Evolutionary conservation across 768 basidiomycete species (phyloP), one percentile per base, ranked within the genome.

Genomic region (Nidularia pulvinata): DNA sequence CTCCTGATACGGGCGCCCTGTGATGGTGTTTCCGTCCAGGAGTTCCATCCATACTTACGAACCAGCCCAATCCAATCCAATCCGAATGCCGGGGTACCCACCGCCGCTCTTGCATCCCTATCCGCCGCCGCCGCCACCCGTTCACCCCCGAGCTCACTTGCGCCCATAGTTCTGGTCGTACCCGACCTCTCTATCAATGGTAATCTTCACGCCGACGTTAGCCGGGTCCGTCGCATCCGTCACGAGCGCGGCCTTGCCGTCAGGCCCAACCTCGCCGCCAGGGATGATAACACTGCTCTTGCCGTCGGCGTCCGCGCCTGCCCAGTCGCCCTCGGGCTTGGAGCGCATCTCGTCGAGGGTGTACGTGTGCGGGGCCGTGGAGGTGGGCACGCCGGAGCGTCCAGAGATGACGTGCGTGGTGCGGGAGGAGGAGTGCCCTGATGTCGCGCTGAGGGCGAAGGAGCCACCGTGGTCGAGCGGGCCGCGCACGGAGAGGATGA

Each of bases 401-500:
- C 73, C 73, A 32, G 76, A 76, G 48, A 79, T 72, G 57, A 80
- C 82, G 61, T 80, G 76, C n/a, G 80, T 79, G 5, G 75, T 75
- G 58, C 79, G 75, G 33, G 76, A 79, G n/a, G 82, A 80, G 48
- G 63, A 16, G 67, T 19, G 19, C 19, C 65, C 50, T 60, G 73
- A 37, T 63, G 78, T 71, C 30, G 69, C 80, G 51, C 80, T 78
- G n/a, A 79, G 68, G 13, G 83, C 81, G 65, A 91, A 93, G 45
- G 78, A 75, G 19, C 91, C 91, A 42, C 91, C 91, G 42, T 80
- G 68, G 22, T 73, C 78, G 66, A 93, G 88, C 25, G 82, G 67
- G n/a, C 91, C 91, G 51, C 89, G 85, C 49, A 93, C 86, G 56
- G 83, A 81, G 61, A 94, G 88, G 58, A 94, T 78, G 75, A 94